phyloP scores from a whole-genome alignment of 257 asterid genomes.

The Solanum peruvianum region DNA sequence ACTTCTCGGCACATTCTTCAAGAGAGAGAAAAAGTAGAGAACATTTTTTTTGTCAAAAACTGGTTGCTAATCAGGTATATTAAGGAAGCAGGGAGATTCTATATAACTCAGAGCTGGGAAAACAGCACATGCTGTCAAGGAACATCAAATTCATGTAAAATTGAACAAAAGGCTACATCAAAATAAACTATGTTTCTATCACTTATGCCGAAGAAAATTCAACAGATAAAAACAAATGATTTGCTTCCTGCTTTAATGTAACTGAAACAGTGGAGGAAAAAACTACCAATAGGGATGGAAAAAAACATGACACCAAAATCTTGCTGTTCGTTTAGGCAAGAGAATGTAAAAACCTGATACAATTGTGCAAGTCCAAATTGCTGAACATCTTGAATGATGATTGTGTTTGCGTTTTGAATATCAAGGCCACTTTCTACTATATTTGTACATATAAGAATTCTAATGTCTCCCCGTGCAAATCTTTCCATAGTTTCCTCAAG shows the following conservation, averaged over 20 bases:
- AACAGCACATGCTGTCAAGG: background rate
- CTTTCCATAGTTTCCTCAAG: constrained; percentile 96
- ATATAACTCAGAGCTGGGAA: background rate
- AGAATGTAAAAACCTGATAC: constrained; percentile 60
- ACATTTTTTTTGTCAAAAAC: no score
- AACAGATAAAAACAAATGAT: background rate
- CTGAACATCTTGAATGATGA: constrained; percentile 89
- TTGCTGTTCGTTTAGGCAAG: background rate
- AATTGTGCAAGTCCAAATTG: constrained; percentile 96
- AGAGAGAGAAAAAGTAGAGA: no score
- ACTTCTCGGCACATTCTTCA: no score
- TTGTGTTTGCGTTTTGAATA: constrained; percentile 93
- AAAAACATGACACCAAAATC: background rate
- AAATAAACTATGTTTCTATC: background rate
- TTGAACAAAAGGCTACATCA: background rate
- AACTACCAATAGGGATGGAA: background rate
- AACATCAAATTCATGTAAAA: background rate
- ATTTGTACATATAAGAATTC: constrained; percentile 90
- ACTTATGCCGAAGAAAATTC: background rate
- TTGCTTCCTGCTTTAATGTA: background rate
- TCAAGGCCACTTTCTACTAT: constrained; percentile 99
- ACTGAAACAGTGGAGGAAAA: background rate
- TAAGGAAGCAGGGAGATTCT: background rate
- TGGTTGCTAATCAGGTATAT: no score
- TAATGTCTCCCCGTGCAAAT: constrained; percentile 62